A percentile compares a stretch with the other conserved stretches of the same genome.
These are phyloP conservation scores for Kodamaea kaohsiungensis DNA, from an alignment of 805 yeast species.

Conservation along the genomic window DNA sequence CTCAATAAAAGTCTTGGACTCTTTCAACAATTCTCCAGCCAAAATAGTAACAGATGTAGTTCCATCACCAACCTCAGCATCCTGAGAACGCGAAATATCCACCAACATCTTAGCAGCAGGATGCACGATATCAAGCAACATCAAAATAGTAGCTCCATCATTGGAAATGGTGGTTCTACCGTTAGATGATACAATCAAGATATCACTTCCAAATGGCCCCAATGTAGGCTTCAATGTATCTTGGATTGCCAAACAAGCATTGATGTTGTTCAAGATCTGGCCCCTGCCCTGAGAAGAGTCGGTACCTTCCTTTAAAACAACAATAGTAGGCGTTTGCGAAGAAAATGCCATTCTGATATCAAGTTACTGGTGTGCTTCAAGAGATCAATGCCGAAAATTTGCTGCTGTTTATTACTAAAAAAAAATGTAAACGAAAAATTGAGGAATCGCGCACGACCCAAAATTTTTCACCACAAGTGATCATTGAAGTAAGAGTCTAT, in stretches of 20 bases:
- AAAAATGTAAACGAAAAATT: slow-evolving; percentile 1
- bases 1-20: slow-evolving; percentile 86
- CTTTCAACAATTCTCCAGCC: slow-evolving; percentile 93
- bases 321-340: slow-evolving; percentile 96
- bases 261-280: slow-evolving; percentile 91
- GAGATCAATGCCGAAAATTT: slow-evolving; percentile 1
- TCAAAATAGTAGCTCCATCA: slow-evolving; percentile 96
- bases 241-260: slow-evolving; percentile 96
- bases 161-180: slow-evolving; percentile 95
- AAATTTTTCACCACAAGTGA: slow-evolving; percentile 4
- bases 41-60: slow-evolving; percentile 93
- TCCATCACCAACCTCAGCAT: slow-evolving; percentile 98
- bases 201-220: slow-evolving; percentile 97
- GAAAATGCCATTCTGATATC: slow-evolving; percentile 69
- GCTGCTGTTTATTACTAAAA: slow-evolving; percentile 2
- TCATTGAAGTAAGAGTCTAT: neutral
- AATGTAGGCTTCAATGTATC: slow-evolving; percentile 92
- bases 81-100: slow-evolving; percentile 93
- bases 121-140: slow-evolving; percentile 90
- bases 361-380: neutral
- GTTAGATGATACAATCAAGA: slow-evolving; percentile 76
- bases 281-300: slow-evolving; percentile 97
- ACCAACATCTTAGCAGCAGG: slow-evolving; percentile 98
- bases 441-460: slow-evolving; percentile 10
- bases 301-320: slow-evolving; percentile 96